Conservation (phyloP, 805 yeast genomes). For the Deakozyma indianensis region DNA sequence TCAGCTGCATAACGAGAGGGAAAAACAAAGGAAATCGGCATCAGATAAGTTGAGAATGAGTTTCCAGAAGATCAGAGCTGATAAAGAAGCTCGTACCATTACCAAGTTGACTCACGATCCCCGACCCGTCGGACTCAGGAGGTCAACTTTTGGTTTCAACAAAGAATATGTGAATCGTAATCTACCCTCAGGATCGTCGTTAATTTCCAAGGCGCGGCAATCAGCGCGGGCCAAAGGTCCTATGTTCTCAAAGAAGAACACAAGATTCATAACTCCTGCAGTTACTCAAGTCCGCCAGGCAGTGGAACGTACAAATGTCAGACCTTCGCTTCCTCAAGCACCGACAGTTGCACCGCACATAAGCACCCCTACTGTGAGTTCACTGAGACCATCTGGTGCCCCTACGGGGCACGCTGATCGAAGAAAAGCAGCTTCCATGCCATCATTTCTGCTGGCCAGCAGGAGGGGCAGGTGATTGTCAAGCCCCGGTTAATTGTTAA, state of each 20-base stretch:
- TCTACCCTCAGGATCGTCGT: background rate
- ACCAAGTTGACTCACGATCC: background rate
- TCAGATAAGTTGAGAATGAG: background rate
- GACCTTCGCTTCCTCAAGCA: background rate
- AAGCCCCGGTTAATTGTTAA: too few relatives aligned
- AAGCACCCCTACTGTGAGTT: too few relatives aligned
- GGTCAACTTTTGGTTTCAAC: background rate
- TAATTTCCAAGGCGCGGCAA: background rate
- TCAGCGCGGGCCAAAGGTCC: background rate
- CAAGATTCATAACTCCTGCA: background rate
- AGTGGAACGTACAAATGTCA: background rate
- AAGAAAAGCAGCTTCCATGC: too few relatives aligned
- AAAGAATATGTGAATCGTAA: background rate
- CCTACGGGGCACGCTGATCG: too few relatives aligned
- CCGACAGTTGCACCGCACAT: background rate
- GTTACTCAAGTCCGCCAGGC: background rate
- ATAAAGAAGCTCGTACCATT: background rate
- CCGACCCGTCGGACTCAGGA: background rate
- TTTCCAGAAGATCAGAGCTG: background rate
- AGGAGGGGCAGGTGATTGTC: too few relatives aligned
- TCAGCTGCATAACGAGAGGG: background rate
- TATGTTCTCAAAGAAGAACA: background rate
- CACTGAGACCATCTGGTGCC: too few relatives aligned
- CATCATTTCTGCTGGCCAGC: too few relatives aligned
- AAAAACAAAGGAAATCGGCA: background rate